Conservation (phyloP, 805 yeast species). For the Yarrowia sp. region DNA sequence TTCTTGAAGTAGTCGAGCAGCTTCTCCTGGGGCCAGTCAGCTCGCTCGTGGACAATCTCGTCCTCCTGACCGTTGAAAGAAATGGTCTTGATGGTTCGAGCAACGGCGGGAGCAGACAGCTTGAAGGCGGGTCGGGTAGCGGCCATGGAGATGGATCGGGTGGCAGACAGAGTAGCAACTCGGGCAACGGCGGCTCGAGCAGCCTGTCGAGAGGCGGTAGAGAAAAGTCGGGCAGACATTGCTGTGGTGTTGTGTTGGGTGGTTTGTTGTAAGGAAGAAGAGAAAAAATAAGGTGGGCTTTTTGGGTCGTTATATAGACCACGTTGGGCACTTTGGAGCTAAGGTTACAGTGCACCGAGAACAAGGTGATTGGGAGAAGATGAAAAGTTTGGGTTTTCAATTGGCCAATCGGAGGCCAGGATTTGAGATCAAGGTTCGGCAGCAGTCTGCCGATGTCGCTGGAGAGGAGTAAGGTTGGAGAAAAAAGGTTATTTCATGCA, state of each 20-base stretch:
- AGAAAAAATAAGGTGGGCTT: background rate
- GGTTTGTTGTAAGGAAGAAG: background rate
- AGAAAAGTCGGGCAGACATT: slow-evolving; percentile 25
- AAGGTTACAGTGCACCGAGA: background rate
- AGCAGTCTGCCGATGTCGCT: slow-evolving; percentile 20
- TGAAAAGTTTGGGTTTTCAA: background rate
- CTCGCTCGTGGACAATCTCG: slow-evolving; percentile 96
- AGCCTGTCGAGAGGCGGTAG: slow-evolving; percentile 40
- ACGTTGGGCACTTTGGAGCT: background rate
- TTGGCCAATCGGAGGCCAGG: slow-evolving; percentile 13
- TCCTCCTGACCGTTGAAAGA: slow-evolving; percentile 87
- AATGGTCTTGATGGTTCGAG: slow-evolving; percentile 93
- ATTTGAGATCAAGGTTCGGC: slow-evolving; percentile 4
- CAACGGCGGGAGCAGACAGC: slow-evolving; percentile 53
- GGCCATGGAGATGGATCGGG: slow-evolving; percentile 60
- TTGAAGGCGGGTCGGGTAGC: slow-evolving; percentile 42
- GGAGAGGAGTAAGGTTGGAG: background rate
- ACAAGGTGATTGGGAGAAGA: background rate
- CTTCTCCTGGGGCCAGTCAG: slow-evolving; percentile 99
- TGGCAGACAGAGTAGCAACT: slow-evolving; percentile 42
- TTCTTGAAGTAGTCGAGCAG: slow-evolving; percentile 93
- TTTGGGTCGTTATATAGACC: background rate
- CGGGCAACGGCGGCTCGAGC: slow-evolving; percentile 47
- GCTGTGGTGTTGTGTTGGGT: background rate
- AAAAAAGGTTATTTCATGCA: background rate